Percentiles rank a stretch among this genome's conserved stretches.
These are phyloP conservation scores for Blastobotrys malaysiensis DNA, from an alignment of 1,139 yeast genomes.

Conservation along the genomic window DNA sequence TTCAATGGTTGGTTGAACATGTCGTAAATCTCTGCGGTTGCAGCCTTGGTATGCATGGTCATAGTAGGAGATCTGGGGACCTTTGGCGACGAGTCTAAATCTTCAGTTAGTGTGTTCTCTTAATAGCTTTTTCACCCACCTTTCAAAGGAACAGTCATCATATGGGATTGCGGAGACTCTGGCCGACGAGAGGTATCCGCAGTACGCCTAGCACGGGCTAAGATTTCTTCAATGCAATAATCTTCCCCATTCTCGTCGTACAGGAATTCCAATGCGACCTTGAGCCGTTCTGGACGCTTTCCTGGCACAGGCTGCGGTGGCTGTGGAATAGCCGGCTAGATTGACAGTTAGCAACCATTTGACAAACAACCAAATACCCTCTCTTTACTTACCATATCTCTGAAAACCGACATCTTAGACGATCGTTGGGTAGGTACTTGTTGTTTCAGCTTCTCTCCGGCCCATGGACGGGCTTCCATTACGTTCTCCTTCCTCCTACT, in stretches of 20 bases:
- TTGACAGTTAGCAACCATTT: background rate
- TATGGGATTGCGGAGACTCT: conserved; percentile 3
- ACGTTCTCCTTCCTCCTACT: conserved; percentile 62
- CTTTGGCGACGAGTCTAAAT: conserved; percentile 11
- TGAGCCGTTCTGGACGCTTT: conserved; percentile 58
- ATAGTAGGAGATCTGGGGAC: conserved; percentile 54
- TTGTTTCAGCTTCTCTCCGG: conserved; percentile 53
- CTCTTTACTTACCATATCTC: conserved; percentile 32
- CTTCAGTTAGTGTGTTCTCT: too few relatives aligned
- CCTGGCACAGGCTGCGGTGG: conserved; percentile 14
- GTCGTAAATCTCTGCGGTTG: conserved; percentile 65
- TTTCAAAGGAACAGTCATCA: conserved; percentile 22
- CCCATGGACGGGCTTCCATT: conserved; percentile 56
- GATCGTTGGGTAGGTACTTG: conserved; percentile 19
- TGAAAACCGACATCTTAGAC: conserved; percentile 40
- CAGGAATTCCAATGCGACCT: conserved; percentile 45
- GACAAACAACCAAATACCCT: background rate
- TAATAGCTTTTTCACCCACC: too few relatives aligned
- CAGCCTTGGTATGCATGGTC: conserved; percentile 70
- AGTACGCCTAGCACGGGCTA: conserved; percentile 44
- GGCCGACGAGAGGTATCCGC: conserved; percentile 17
- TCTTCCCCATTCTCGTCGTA: conserved; percentile 43
- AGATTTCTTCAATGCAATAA: conserved; percentile 56
- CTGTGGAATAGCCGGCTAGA: conserved; percentile 6
- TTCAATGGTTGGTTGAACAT: conserved; percentile 69